phyloP scores from a whole-genome alignment of 352 stramenopile genomes.

The Phytophthora pseudosyringae region DNA sequence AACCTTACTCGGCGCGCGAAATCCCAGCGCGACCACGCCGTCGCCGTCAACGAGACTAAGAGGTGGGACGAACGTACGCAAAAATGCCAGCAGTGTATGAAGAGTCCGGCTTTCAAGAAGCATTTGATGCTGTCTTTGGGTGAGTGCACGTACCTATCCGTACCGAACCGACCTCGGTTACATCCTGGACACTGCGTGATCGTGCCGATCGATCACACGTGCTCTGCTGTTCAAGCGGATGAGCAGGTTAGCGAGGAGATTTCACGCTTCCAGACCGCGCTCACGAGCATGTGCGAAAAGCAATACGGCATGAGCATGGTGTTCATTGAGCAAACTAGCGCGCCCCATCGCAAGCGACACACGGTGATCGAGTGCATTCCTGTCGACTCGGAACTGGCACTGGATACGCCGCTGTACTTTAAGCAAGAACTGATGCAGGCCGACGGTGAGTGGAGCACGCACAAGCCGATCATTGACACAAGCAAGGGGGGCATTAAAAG shows the following conservation, averaged over 20 bases:
- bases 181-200: conserved; percentile 78
- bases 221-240: conserved; percentile 60
- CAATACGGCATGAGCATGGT: conserved; percentile 67
- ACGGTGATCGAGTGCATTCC: conserved; percentile 85
- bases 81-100: conserved; percentile 74
- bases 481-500: conserved; percentile 62
- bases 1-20: conserved; percentile 69
- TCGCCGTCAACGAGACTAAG: conserved; percentile 66
- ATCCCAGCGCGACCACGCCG: conserved; percentile 55
- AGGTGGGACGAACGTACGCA: conserved; percentile 71
- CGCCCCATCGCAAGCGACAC: conserved; percentile 64
- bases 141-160: conserved; percentile 74
- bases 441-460: conserved; percentile 79
- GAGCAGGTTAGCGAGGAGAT: conserved; percentile 76
- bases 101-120: conserved; percentile 79
- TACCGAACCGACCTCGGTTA: conserved; percentile 63
- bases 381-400: conserved; percentile 60
- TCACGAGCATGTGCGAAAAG: conserved; percentile 62
- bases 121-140: conserved; percentile 83
- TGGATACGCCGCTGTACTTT: conserved; percentile 81
- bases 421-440: conserved; percentile 85
- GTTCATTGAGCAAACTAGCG: conserved; percentile 83
- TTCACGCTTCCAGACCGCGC: conserved; percentile 63
- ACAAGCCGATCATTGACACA: conserved; percentile 86
- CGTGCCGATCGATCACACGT: conserved; percentile 73